A percentile compares a stretch with the other conserved stretches of the same genome.
These are phyloP conservation scores for Cryphonectria naterciae DNA, from an alignment of 2,329 filamentous ascomycete genomes.

Conservation along the genomic window DNA sequence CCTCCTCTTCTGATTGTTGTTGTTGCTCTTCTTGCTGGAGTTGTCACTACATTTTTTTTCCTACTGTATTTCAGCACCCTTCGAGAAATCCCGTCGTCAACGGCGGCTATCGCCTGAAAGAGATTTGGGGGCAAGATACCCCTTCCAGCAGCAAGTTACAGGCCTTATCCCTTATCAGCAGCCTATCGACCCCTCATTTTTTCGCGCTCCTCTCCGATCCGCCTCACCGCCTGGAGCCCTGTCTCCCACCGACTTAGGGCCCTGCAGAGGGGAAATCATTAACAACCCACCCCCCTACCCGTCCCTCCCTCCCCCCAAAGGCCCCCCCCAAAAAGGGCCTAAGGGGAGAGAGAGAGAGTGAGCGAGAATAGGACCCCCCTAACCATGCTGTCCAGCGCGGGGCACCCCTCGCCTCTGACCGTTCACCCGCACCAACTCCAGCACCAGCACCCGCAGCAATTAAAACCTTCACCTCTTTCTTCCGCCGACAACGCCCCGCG, in stretches of 20 bases:
- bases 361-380: neutral
- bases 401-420: conserved; percentile 17
- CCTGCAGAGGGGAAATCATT: neutral
- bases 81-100: neutral
- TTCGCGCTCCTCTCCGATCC: neutral
- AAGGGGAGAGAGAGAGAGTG: neutral
- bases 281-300: neutral
- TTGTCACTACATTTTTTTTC: neutral
- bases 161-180: conserved; percentile 13
- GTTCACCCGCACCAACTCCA: conserved; percentile 1
- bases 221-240: neutral
- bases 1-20: neutral
- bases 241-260: neutral
- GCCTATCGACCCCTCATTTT: conserved; percentile 11
- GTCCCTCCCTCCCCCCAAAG: neutral
- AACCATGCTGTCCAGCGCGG: conserved; percentile 27
- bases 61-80: neutral
- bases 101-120: neutral
- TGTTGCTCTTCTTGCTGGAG: no score
- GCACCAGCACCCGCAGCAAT: neutral
- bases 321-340: neutral
- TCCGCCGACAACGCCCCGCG: conserved; percentile 28
- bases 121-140: neutral
- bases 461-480: conserved; percentile 28
- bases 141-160: neutral